These are phyloP conservation scores for Cercospora sp. DNA, from an alignment of 2,329 filamentous ascomycete genomes.

Conservation along the genomic window DNA sequence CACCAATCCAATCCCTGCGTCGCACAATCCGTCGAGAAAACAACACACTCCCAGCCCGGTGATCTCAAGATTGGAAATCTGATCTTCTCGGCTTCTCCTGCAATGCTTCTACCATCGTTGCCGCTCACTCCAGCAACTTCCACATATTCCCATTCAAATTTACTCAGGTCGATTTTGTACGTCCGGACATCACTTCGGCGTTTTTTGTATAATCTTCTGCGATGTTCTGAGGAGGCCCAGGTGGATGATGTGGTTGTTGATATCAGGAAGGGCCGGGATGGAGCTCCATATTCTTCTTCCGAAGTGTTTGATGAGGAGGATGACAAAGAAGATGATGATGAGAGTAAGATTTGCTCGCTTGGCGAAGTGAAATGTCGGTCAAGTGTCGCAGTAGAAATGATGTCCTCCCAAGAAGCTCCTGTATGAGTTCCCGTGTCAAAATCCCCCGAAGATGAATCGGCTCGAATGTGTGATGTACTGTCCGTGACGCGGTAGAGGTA, in stretches of 20 bases:
- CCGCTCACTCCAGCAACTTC: background rate
- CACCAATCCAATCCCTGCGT: constrained; percentile 14
- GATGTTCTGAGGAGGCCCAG: constrained; percentile 11
- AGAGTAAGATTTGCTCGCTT: background rate
- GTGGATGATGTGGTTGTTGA: constrained; percentile 7
- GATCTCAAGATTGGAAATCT: constrained; percentile 6
- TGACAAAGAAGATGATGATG: background rate
- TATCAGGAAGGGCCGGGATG: background rate
- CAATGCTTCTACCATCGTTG: background rate
- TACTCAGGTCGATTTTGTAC: constrained; percentile 5
- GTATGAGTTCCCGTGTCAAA: constrained; percentile 20
- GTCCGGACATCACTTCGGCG: constrained; percentile 7
- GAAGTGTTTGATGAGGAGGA: background rate
- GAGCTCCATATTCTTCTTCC: background rate
- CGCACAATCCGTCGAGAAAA: constrained; percentile 14
- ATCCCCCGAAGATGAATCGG: constrained; percentile 8
- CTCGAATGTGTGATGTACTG: constrained; percentile 15
- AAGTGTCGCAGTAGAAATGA: constrained; percentile 13
- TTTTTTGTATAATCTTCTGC: constrained; percentile 10
- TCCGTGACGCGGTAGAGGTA: constrained; percentile 23
- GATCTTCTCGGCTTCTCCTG: background rate
- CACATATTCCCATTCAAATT: constrained; percentile 10
- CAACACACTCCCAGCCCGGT: constrained; percentile 6
- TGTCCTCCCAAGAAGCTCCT: constrained; percentile 17
- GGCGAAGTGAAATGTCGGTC: constrained; percentile 13